Percentiles rank a stretch among this genome's conserved stretches.
These are phyloP conservation scores for Aureobasidium leucospermi DNA, from an alignment of 2,329 filamentous ascomycete genomes.

Conservation along the genomic window DNA sequence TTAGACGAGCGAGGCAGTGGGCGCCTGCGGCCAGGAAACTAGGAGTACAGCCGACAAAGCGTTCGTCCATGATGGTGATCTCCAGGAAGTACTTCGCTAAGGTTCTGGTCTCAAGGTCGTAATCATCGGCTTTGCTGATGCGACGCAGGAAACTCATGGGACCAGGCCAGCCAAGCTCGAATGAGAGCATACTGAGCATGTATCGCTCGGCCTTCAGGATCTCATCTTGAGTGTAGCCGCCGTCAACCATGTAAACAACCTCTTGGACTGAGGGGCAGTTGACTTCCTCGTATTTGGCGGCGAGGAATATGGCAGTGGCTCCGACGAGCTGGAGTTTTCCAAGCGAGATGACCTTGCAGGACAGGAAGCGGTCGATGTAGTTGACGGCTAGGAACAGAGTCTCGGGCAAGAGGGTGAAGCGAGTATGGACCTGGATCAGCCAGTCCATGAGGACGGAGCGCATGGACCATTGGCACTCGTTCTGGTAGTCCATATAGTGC, in stretches of 20 bases:
- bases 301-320: slow-evolving; percentile 89
- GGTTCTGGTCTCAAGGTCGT: slow-evolving; percentile 89
- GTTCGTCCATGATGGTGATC: slow-evolving; percentile 94
- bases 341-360: slow-evolving; percentile 87
- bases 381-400: slow-evolving; percentile 93
- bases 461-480: slow-evolving; percentile 99
- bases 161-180: slow-evolving; percentile 95
- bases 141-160: slow-evolving; percentile 96
- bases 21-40: slow-evolving; percentile 88
- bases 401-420: slow-evolving; percentile 85
- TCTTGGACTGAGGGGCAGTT: slow-evolving; percentile 92
- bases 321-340: slow-evolving; percentile 94
- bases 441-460: slow-evolving; percentile 95
- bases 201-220: slow-evolving; percentile 96
- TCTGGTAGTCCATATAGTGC: slow-evolving; percentile 94
- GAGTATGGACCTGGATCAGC: slow-evolving; percentile 90
- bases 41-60: slow-evolving; percentile 83
- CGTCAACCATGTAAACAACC: slow-evolving; percentile 97
- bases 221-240: slow-evolving; percentile 80
- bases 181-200: slow-evolving; percentile 94
- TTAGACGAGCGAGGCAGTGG: slow-evolving; percentile 81
- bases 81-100: slow-evolving; percentile 97
- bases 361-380: slow-evolving; percentile 94
- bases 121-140: slow-evolving; percentile 97
- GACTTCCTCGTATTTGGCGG: slow-evolving; percentile 98